Evolutionary conservation across 2,329 filamentous ascomycete genomes (phyloP), one percentile per base, ranked within the genome.

Genomic region (Ceratocystis eucalypticola): DNA sequence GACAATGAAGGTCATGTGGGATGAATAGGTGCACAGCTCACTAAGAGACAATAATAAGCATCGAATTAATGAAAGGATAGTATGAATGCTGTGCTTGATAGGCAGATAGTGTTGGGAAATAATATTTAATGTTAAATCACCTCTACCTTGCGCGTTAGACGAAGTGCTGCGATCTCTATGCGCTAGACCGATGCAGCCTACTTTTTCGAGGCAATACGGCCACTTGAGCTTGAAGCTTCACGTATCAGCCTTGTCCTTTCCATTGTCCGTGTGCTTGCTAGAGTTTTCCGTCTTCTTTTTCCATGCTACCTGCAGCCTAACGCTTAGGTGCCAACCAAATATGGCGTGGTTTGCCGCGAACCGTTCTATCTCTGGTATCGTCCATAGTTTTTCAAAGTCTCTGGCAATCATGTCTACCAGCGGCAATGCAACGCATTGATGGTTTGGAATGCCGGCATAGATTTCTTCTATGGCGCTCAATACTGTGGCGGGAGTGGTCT

Each of bases 1-100:
- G 0, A 78, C 76, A n/a, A 82, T 82, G 80, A 81, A 80, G 76
- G 74, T 82, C 5, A 76, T 74, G 62, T 82, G 80, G 80, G 79
- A 81, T 71, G 75, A 74, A 20, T 68, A 74, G 66, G 17, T 30
- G 6, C 2, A 15, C 15, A 10, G 30, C 0, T 37, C 15, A 4
- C 20, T 1, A 4, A 28, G 22, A 10, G 25, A 53, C 12, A 53
- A 28, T 20, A 15, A 53, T 4, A 1, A 15, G 3, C 7, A 15
- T 12, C 5, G 6, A 25, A 25, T 25, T 12, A 50, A 10, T 28
- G 37, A 41, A 15, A 41, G 37, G 10, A 41, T 41, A 12, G 37
- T 41, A 41, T 41, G 37, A 15, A 15, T 41, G 37, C 4, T 15
- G 10, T 28, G 48, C 12, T 53, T 28, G 1, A 53, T 28, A 15